A percentile compares a stretch with the other conserved stretches of the same genome.
phyloP scores from a whole-genome alignment of 768 basidiomycete genomes.

The Tylopilus cervinicoccineus region DNA sequence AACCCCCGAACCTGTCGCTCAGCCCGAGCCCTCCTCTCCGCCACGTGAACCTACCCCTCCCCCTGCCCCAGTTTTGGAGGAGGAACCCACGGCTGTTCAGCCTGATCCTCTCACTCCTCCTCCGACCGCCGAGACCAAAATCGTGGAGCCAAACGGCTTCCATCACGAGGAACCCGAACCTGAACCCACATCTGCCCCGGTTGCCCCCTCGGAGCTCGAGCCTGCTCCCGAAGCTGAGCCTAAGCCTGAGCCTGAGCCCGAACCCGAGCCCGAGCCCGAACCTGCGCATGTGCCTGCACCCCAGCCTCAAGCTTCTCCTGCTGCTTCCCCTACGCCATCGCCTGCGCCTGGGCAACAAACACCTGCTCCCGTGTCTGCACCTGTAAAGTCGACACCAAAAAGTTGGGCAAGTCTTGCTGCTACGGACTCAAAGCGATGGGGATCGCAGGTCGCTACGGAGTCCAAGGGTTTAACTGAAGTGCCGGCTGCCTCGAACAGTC shows the following conservation, averaged over 20 bases:
- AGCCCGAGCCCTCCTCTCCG: slow-evolving; percentile 31
- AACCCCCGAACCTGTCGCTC: slow-evolving; percentile 26
- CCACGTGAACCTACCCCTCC: slow-evolving; percentile 28
- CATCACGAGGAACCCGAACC: slow-evolving; percentile 33
- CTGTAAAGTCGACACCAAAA: slow-evolving; percentile 54
- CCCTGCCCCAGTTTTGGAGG: slow-evolving; percentile 29
- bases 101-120: slow-evolving; percentile 32
- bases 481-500: slow-evolving; percentile 35
- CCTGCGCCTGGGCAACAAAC: slow-evolving; percentile 26
- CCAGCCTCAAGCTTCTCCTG: slow-evolving; percentile 8
- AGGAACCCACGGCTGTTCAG: slow-evolving; percentile 40
- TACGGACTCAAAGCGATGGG: slow-evolving; percentile 79
- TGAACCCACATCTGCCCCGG: slow-evolving; percentile 25
- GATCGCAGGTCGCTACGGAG: slow-evolving; percentile 72
- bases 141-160: slow-evolving; percentile 39
- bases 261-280: too few relatives aligned
- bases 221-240: slow-evolving; percentile 25
- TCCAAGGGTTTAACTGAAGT: slow-evolving; percentile 74
- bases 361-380: slow-evolving; percentile 29
- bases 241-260: background rate
- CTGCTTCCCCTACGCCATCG: slow-evolving; percentile 29
- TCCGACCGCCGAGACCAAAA: slow-evolving; percentile 37
- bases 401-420: slow-evolving; percentile 94
- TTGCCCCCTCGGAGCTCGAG: slow-evolving; percentile 22
- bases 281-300: slow-evolving; percentile 25